Evolutionary conservation across 2,329 filamentous ascomycete genomes (phyloP).

Genomic region (Metarhizium rileyi): DNA sequence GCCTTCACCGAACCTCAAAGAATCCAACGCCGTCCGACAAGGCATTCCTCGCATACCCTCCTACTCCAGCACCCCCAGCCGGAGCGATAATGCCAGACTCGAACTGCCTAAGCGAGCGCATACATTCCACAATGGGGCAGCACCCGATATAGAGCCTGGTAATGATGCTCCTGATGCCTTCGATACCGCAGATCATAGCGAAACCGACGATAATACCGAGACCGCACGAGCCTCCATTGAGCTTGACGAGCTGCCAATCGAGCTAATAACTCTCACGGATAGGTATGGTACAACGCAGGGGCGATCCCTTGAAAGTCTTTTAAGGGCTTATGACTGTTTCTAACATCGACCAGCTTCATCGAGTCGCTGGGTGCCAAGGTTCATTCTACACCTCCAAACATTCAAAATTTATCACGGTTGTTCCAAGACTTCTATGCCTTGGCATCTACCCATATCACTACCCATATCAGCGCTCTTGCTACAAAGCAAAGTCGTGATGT

Average conservation of each 20-base stretch:
- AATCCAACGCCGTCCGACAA: constrained; percentile 21
- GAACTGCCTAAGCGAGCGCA: constrained; percentile 33
- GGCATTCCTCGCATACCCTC: constrained; percentile 21
- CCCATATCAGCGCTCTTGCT: constrained; percentile 73
- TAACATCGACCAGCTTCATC: constrained; percentile 56
- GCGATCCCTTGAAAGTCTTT: neutral
- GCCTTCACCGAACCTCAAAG: constrained; percentile 21
- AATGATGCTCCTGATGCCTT: constrained; percentile 35
- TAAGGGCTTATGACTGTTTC: neutral
- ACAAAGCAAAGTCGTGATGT: constrained; percentile 62
- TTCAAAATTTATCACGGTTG: constrained; percentile 71
- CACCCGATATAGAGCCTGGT: constrained; percentile 11
- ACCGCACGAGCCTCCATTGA: constrained; percentile 50
- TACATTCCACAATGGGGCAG: constrained; percentile 32
- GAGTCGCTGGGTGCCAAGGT: constrained; percentile 82
- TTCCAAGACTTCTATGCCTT: constrained; percentile 91
- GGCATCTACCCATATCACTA: constrained; percentile 73
- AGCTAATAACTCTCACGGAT: constrained; percentile 82
- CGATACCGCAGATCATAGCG: constrained; percentile 32
- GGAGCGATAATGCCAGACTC: constrained; percentile 22
- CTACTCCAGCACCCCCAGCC: constrained; percentile 15
- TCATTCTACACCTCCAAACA: constrained; percentile 70
- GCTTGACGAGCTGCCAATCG: constrained; percentile 85
- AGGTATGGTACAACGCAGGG: constrained; percentile 44
- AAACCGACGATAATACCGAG: constrained; percentile 37